Percentiles rank a stretch among this genome's conserved stretches.
Conservation (phyloP, 1,139 yeast species). For the Yamadazyma sp. region DNA sequence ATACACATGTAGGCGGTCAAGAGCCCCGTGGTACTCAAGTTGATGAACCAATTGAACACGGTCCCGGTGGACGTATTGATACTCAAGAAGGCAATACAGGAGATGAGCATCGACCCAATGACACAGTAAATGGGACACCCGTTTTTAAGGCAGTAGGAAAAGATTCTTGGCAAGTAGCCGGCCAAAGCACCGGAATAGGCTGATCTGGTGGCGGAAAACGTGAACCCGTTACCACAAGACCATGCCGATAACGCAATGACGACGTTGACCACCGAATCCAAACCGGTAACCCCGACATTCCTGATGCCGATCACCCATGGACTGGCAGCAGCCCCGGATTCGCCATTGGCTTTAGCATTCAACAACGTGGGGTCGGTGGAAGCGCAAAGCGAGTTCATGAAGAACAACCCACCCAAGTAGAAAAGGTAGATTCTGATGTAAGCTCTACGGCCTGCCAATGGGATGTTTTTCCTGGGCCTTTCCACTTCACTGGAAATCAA, state of each 20-base stretch:
- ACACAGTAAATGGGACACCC: conserved; percentile 40
- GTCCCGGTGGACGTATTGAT: conserved; percentile 24
- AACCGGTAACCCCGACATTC: conserved; percentile 35
- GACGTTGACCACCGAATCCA: conserved; percentile 37
- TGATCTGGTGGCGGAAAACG: conserved; percentile 36
- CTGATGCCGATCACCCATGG: conserved; percentile 44
- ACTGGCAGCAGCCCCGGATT: conserved; percentile 35
- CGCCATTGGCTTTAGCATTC: conserved; percentile 23
- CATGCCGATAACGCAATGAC: conserved; percentile 36
- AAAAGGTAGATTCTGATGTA: conserved; percentile 35
- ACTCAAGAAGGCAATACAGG: conserved; percentile 32
- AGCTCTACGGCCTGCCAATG: conserved; percentile 35
- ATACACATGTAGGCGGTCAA: conserved; percentile 53
- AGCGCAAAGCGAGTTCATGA: conserved; percentile 35
- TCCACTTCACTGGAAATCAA: conserved; percentile 35
- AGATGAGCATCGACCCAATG: conserved; percentile 19
- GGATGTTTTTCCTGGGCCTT: conserved; percentile 33
- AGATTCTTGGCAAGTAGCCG: conserved; percentile 36
- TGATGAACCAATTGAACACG: conserved; percentile 42
- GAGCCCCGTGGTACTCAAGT: conserved; percentile 51
- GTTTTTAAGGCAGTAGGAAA: conserved; percentile 31
- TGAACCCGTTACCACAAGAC: conserved; percentile 41
- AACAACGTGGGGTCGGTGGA: conserved; percentile 32
- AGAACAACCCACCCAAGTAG: conserved; percentile 40
- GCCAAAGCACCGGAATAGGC: conserved; percentile 37